Evolutionary conservation across 352 stramenopile genomes (phyloP).

Genomic region (Paralagenidium karlingii): DNA sequence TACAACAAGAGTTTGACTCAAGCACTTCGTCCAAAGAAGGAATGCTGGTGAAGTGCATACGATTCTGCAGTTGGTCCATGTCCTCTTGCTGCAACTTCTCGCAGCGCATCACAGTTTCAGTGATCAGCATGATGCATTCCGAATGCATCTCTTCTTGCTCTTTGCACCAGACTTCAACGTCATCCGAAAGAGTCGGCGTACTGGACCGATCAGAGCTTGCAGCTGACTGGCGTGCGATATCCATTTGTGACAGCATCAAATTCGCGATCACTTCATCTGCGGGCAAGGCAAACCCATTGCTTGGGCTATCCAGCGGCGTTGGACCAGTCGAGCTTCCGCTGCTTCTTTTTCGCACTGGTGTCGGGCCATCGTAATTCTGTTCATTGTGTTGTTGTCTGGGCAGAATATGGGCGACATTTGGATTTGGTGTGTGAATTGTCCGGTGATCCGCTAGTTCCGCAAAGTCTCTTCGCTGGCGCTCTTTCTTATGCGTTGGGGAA

Average conservation of each 20-base stretch:
- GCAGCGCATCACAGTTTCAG: constrained; percentile 69
- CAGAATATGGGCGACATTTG: too few species aligned
- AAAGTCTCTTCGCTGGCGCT: too few species aligned
- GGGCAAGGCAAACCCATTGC: too few species aligned
- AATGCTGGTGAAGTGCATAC: constrained; percentile 72
- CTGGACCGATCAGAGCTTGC: constrained; percentile 40
- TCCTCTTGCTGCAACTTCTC: constrained; percentile 74
- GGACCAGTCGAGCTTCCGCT: constrained; percentile 1
- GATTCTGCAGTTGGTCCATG: constrained; percentile 70
- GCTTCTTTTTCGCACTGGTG: not conserved
- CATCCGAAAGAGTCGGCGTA: constrained; percentile 54
- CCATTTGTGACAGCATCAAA: too few species aligned
- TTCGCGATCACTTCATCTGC: too few species aligned
- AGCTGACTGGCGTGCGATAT: too few species aligned
- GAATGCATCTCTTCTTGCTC: constrained; percentile 82
- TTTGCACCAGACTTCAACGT: constrained; percentile 62
- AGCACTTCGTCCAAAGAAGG: too few species aligned
- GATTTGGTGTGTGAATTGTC: not conserved
- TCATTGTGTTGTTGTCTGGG: too few species aligned
- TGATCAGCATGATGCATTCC: constrained; percentile 65
- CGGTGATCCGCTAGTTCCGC: too few species aligned
- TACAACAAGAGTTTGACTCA: too few species aligned
- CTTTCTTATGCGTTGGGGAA: constrained; percentile 38
- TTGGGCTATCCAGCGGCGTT: too few species aligned
- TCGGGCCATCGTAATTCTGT: too few species aligned